Evolutionary conservation across 2,329 filamentous ascomycete species (phyloP).

Genomic region (Dryadomyces quercivorus): DNA sequence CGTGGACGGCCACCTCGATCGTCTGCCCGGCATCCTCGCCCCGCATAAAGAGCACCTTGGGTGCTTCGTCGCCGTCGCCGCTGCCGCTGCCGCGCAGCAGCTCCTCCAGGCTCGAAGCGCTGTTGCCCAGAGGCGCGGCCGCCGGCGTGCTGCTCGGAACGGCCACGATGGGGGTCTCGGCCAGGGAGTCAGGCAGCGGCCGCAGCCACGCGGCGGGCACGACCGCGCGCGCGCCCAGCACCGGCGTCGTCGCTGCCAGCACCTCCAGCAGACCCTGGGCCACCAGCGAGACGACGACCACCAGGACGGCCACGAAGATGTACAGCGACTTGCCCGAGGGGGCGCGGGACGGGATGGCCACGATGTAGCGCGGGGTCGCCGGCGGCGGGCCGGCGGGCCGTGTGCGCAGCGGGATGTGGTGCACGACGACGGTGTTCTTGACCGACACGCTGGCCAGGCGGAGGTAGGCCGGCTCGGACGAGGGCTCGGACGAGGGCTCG

Average conservation of each 20-base stretch:
- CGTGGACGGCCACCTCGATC: conserved; percentile 29
- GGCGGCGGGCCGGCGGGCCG: conserved; percentile 14
- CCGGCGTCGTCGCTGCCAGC: conserved; percentile 41
- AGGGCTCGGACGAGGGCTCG: too few species aligned
- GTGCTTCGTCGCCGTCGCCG: not conserved
- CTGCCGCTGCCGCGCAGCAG: conserved; percentile 1
- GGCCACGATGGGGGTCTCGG: too few species aligned
- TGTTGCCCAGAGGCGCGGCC: not conserved
- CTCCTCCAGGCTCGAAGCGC: conserved; percentile 12
- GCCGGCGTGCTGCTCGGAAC: too few species aligned
- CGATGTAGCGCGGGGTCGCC: conserved; percentile 50
- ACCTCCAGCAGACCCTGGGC: conserved; percentile 55
- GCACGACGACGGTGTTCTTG: conserved; percentile 66
- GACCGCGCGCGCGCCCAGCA: conserved; percentile 41
- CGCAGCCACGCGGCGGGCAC: conserved; percentile 32
- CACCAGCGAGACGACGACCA: conserved; percentile 48
- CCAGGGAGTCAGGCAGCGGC: too few species aligned
- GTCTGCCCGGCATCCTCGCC: conserved; percentile 13
- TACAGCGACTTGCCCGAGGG: conserved; percentile 40
- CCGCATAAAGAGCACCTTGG: conserved; percentile 8
- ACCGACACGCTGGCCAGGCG: conserved; percentile 75
- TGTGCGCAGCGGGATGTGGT: conserved; percentile 58
- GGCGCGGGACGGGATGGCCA: conserved; percentile 44
- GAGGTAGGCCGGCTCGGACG: conserved; percentile 51
- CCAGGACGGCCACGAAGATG: conserved; percentile 40